These are phyloP conservation scores for Carex parvula DNA, from an alignment of 176 grass and related monocot species.

Conservation along the genomic window DNA sequence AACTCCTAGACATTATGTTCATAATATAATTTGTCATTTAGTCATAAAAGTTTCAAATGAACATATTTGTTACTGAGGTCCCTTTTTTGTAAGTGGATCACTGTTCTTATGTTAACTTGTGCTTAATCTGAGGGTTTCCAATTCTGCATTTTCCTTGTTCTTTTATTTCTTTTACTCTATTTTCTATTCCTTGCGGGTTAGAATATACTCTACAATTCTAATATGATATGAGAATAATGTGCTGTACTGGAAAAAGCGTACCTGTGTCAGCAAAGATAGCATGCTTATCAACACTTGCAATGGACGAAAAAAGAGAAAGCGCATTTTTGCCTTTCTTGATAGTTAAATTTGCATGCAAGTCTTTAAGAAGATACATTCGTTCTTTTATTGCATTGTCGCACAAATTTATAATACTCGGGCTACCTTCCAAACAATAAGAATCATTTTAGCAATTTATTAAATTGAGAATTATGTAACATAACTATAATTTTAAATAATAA, in stretches of 20 bases:
- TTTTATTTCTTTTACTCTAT: neutral
- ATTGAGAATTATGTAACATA: constrained; percentile 4
- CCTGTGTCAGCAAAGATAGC: constrained; percentile 68
- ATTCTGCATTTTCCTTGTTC: neutral
- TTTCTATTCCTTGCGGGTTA: neutral
- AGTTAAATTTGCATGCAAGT: constrained; percentile 36
- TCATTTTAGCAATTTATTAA: constrained; percentile 29
- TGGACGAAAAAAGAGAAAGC: constrained; percentile 45
- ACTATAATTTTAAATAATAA: constrained; percentile 19
- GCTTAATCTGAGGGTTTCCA: neutral
- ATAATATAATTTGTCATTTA: neutral
- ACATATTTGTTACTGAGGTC: neutral
- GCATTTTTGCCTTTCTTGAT: neutral
- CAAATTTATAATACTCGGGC: constrained; percentile 43
- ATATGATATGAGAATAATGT: constrained; percentile 6
- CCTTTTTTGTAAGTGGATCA: neutral
- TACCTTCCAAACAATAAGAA: constrained; percentile 42
- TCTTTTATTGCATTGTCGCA: constrained; percentile 51
- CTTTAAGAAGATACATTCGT: constrained; percentile 50
- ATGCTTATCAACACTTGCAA: constrained; percentile 60
- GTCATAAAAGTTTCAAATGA: neutral
- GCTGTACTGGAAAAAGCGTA: constrained; percentile 37
- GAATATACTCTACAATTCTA: neutral
- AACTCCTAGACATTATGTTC: neutral
- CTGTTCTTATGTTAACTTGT: neutral